Evolutionary conservation across 2,329 filamentous ascomycete genomes (phyloP).

Genomic region (Fusarium citri): DNA sequence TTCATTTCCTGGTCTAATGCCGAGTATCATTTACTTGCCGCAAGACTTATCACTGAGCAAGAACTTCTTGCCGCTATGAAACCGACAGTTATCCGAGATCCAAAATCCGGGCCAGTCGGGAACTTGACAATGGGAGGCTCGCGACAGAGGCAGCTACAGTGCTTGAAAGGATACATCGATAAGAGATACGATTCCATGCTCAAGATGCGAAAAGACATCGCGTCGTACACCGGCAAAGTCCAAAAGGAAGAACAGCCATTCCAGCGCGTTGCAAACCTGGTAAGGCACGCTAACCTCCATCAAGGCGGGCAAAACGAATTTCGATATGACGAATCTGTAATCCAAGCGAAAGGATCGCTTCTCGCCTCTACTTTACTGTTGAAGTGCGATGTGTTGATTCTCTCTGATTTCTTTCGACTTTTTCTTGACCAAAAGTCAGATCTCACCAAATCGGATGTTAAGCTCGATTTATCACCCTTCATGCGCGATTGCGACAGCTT

Average conservation of each 20-base stretch:
- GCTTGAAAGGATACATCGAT: background rate
- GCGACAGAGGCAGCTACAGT: background rate
- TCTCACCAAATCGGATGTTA: background rate
- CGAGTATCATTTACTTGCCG: background rate
- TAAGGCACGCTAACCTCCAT: background rate
- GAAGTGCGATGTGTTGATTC: background rate
- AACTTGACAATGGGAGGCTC: background rate
- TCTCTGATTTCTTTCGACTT: conserved; percentile 3
- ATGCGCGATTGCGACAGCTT: background rate
- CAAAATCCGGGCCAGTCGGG: fast-evolving
- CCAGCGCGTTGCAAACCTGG: conserved; percentile 1
- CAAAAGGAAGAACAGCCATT: conserved; percentile 3
- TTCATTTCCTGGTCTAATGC: conserved; percentile 2
- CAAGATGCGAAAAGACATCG: background rate
- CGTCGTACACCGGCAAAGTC: background rate
- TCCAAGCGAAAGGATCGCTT: background rate
- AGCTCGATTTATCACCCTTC: background rate
- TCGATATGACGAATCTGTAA: background rate
- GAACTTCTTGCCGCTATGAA: background rate
- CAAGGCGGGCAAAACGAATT: background rate
- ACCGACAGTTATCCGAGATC: fast-evolving
- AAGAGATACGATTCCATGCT: background rate
- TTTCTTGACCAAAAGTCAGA: background rate
- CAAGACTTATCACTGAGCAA: background rate
- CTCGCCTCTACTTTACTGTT: background rate